Evolutionary conservation across 441 rosid species (phyloP).

Genomic region (Gossypium davidsonii): DNA sequence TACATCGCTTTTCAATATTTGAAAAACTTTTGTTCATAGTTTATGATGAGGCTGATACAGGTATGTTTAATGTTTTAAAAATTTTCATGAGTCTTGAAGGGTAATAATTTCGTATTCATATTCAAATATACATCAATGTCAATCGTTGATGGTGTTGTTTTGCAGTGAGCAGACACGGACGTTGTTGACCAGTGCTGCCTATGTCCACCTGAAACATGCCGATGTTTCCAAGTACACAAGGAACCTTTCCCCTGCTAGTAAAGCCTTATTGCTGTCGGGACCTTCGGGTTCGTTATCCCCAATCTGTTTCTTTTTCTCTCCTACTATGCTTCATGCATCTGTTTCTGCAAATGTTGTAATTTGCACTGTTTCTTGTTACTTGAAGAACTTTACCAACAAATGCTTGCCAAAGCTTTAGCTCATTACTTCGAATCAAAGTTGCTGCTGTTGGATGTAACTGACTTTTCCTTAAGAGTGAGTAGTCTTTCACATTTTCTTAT

Average conservation of each 20-base stretch:
- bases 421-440: conserved; percentile 87
- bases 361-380: neutral
- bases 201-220: conserved; percentile 76
- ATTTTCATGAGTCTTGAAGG: neutral
- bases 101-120: too few species aligned
- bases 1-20: neutral
- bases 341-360: neutral
- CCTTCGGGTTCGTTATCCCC: conserved; percentile 62
- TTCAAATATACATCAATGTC: neutral
- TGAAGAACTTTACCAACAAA: conserved; percentile 84
- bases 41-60: neutral
- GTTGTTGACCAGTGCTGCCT: conserved; percentile 78
- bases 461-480: conserved; percentile 71
- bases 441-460: conserved; percentile 72
- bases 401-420: conserved; percentile 87
- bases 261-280: conserved; percentile 78
- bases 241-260: conserved; percentile 82
- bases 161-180: conserved; percentile 78
- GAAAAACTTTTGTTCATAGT: too few species aligned
- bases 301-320: neutral
- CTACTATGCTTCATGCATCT: neutral
- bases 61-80: neutral
- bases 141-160: conserved; percentile 9
- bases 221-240: conserved; percentile 74
- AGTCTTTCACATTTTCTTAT: neutral